phyloP scores from a whole-genome alignment of 2,329 filamentous ascomycete genomes.

The Botrytis medusae region DNA sequence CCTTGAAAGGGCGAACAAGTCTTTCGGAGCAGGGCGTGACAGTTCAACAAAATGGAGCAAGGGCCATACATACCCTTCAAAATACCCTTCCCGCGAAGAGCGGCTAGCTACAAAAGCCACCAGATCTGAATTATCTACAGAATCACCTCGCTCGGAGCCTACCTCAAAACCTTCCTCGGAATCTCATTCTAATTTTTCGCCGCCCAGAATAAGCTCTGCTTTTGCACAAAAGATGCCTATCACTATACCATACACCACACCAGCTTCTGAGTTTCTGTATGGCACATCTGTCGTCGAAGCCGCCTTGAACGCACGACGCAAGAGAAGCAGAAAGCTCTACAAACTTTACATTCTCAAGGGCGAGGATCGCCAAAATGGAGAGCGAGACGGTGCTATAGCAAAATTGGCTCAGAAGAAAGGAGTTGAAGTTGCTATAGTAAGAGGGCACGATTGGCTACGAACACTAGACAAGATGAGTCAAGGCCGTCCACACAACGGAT shows the following conservation, averaged over 20 bases:
- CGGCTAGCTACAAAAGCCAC: background rate
- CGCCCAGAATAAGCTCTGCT: conserved; percentile 14
- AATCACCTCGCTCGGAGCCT: background rate
- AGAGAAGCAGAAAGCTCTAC: conserved; percentile 70
- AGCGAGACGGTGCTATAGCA: conserved; percentile 47
- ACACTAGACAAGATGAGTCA: conserved; percentile 81
- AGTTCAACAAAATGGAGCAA: background rate
- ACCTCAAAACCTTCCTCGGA: background rate
- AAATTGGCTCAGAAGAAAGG: conserved; percentile 49
- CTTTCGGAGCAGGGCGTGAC: background rate
- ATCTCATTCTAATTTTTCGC: background rate
- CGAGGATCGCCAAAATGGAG: conserved; percentile 52
- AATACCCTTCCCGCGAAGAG: conserved; percentile 13
- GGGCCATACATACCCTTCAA: background rate
- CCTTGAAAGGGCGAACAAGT: background rate
- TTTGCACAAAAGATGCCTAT: conserved; percentile 36
- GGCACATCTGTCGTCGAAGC: conserved; percentile 79
- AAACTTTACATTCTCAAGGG: conserved; percentile 75
- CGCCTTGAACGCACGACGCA: conserved; percentile 59
- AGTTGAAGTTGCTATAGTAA: conserved; percentile 59
- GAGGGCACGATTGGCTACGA: conserved; percentile 56
- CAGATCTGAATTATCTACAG: background rate
- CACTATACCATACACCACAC: conserved; percentile 69
- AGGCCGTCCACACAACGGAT: conserved; percentile 85
- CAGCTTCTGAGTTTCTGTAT: conserved; percentile 89